phyloP scores from a whole-genome alignment of 495 filamentous ascomycete genomes.

The Copromyces sp. region DNA sequence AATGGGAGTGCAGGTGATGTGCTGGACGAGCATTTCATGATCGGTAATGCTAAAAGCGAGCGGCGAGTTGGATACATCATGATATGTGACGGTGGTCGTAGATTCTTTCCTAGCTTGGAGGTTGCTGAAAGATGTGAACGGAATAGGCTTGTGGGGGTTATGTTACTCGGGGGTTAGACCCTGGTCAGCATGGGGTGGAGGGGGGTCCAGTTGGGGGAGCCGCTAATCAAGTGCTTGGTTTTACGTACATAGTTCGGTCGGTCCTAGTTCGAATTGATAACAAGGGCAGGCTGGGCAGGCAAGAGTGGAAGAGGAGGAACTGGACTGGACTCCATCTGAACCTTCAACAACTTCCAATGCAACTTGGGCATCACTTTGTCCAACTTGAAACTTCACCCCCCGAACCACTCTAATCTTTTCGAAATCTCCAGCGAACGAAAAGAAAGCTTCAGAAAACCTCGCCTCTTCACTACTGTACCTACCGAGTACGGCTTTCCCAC shows the following conservation, averaged over 20 bases:
- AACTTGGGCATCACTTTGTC: background rate
- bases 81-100: background rate
- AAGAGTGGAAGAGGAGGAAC: background rate
- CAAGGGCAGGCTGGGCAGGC: background rate
- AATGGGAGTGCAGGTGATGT: no score
- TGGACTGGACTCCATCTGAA: background rate
- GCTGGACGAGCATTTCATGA: background rate
- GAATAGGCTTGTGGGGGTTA: background rate
- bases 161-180: background rate
- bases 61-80: no score
- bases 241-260: background rate
- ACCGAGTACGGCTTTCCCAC: background rate
- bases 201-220: background rate
- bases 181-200: background rate
- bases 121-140: background rate
- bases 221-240: background rate
- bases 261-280: background rate
- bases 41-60: background rate
- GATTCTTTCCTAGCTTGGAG: background rate
- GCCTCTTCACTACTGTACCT: background rate
- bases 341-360: background rate
- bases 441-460: background rate
- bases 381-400: background rate
- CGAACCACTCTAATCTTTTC: background rate
- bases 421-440: background rate